A percentile compares a stretch with the other conserved stretches of the same genome.
These are phyloP conservation scores for Coemansia sp. DNA, from an alignment of 192 early-diverging fungal genomes.

Conservation along the genomic window DNA sequence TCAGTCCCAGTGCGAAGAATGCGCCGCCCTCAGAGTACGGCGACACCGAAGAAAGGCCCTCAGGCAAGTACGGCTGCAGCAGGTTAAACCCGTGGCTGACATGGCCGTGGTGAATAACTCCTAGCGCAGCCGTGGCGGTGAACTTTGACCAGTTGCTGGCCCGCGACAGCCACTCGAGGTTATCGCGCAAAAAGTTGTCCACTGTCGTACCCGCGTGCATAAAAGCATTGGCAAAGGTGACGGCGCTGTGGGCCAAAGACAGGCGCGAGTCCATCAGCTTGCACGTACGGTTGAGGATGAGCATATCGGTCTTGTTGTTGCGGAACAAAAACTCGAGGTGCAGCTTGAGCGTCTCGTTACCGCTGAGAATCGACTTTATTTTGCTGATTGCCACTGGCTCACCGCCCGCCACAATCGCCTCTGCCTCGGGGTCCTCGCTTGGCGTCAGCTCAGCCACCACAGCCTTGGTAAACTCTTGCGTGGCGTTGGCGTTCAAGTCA, in stretches of 20 bases:
- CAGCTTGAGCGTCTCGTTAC: constrained; percentile 88
- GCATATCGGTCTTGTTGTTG: constrained; percentile 95
- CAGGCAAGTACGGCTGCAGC: constrained; percentile 92
- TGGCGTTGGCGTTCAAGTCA: constrained; percentile 94
- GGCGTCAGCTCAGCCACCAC: constrained; percentile 63
- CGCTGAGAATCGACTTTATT: constrained; percentile 82
- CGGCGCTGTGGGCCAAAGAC: constrained; percentile 93
- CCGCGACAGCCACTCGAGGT: constrained; percentile 95
- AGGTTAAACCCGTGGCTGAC: constrained; percentile 79
- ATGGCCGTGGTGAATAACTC: constrained; percentile 99
- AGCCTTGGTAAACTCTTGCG: constrained; percentile 93
- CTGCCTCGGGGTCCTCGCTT: constrained; percentile 12
- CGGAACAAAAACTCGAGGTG: constrained; percentile 94
- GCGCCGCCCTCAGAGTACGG: constrained; percentile 97
- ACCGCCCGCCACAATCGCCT: not conserved
- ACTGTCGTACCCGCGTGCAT: constrained; percentile 98
- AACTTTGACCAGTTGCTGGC: constrained; percentile 99
- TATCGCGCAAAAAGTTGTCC: constrained; percentile 96
- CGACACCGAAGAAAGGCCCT: constrained; percentile 83
- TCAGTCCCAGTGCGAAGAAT: constrained; percentile 95
- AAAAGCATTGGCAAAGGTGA: constrained; percentile 96
- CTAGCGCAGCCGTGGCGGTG: constrained; percentile 94
- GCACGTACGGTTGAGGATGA: constrained; percentile 93
- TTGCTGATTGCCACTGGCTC: constrained; percentile 54
- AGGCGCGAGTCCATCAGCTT: constrained; percentile 86